Base-by-base conservation (phyloP, 2,329 filamentous ascomycete genomes). In the Cladosporium cucumerinum region DNA sequence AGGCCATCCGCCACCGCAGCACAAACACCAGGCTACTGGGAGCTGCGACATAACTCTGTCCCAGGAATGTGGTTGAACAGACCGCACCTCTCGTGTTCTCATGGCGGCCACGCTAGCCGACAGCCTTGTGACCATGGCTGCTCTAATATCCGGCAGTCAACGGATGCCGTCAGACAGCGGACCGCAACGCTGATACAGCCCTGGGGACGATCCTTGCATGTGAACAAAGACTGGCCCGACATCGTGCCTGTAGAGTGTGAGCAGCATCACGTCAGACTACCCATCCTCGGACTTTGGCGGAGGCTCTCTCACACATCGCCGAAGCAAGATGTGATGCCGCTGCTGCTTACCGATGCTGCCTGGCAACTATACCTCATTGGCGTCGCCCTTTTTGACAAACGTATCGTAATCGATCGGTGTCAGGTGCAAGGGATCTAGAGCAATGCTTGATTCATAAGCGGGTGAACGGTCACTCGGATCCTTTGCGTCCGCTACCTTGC, bases 391-490 rank as follows among this genome's bases (percentile, higher is more conserved):
- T 54, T 30, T 54, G 51, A 54, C 51, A 28, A 54, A 28, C n/a
- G 12, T 30, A 60, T 51, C 57, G 39, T 28, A 34, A 46, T 32
- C n/a, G 28, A 48, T 28, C 57, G 57, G 26, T 21, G 57, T 23
- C 30, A 48, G 49, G 34, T 30, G 21, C 25, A 58, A 21, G 25
- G 34, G 23, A 58, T 57, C 18, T 32, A 25, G 18, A 16, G 26
- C 25, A 2, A 26, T 18, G 26, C 32, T 48, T n/a, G n/a, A 23
- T 52, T 36, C 59, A 48, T 39, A 65, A 49, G 51, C 48, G 46
- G 5, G 16, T 34, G n/a, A 36, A 30, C 26, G 72, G 70, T 74
- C 65, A 78, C 78, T 75, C 66, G 67, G 67, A 65, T 68, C 61
- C 66, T 66, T 52, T 67, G 63, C 52, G 64, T 65, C n/a, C 18